Base-by-base conservation (phyloP, 805 yeast species). In the Kodamaea kakaduensis region DNA sequence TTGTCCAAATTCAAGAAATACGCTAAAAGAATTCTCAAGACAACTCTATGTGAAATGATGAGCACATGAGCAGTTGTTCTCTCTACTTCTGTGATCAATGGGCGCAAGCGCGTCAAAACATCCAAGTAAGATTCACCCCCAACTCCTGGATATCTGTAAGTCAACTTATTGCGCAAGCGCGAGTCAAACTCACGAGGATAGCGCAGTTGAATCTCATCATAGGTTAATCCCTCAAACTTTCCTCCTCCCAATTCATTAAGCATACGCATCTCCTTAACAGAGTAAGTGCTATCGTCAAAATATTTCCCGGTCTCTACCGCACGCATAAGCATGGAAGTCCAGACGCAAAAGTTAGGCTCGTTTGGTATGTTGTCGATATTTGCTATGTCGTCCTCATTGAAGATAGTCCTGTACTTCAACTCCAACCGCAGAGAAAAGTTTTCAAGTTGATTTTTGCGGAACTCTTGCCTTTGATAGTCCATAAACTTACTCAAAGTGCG, bases 41-140 rank as follows among this genome's bases (percentile, higher is more conserved):
- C 95, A 4, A 90, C 97, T 25, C 97, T 72, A 56, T 90, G 98
- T 2, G 95, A 80, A 0, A 90, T 74, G 15, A 90, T 73, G 30
- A 89, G 61, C 21, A 87, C 75, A 56, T 89, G 95, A 49, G 87
- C 95, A 7, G 85, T 82, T 28, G 94, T 85, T 45, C 98, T 70
- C 56, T 90, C 98, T 32, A 93, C 75, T 57, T 90, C 98, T 9
- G 87, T 87, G 43, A 90, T 90, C 13, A 90, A 76, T 1, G 97
- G 95, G 41, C 95, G 71, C 38, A 90, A 69, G 43, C 98, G 71
- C 46, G 88, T 86, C 51, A 93, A 82, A 9, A 93, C 98, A 60
- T 90, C 97, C 47, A 90, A 63, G 49, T 90, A 90, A 0, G 95
- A 84, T 59, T 90, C 98, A 12, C 98, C 98, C 6, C 97, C 97